These are phyloP conservation scores for Hortiboletus campestris DNA, from an alignment of 768 basidiomycete genomes.

Conservation along the genomic window DNA sequence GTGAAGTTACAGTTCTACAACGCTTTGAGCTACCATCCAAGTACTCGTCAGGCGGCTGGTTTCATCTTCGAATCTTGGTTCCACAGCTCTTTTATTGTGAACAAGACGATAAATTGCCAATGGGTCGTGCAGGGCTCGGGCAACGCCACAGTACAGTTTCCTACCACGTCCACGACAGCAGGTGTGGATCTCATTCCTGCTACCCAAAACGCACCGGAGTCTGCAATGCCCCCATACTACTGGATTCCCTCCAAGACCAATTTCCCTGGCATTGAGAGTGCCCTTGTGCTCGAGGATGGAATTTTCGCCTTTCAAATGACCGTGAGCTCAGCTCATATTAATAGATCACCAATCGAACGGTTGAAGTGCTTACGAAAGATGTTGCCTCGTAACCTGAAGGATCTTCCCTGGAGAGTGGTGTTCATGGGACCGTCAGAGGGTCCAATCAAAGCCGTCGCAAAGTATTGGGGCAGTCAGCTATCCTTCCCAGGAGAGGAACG, in stretches of 20 bases:
- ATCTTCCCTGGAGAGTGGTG: neutral
- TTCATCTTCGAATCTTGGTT: neutral
- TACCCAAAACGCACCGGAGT: neutral
- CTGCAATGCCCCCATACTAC: neutral
- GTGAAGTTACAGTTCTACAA: neutral
- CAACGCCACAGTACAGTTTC: neutral
- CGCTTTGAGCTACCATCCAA: neutral
- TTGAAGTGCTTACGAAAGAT: neutral
- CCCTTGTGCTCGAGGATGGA: neutral
- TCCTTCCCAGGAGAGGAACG: rapidly evolving
- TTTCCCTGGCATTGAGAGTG: neutral
- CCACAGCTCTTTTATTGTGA: neutral
- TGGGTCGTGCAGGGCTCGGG: neutral
- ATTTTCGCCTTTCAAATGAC: neutral
- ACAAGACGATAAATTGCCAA: neutral
- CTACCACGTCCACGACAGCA: too few species aligned
- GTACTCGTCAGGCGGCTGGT: neutral
- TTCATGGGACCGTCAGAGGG: neutral
- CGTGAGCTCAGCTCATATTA: rapidly evolving
- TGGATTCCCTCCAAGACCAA: neutral
- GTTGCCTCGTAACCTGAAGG: neutral
- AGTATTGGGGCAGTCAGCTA: neutral
- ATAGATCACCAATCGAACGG: neutral
- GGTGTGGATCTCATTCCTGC: too few species aligned
- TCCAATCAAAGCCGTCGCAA: rapidly evolving